Conservation (phyloP, 208 protist genomes). For the Wallacemonas sp. region DNA sequence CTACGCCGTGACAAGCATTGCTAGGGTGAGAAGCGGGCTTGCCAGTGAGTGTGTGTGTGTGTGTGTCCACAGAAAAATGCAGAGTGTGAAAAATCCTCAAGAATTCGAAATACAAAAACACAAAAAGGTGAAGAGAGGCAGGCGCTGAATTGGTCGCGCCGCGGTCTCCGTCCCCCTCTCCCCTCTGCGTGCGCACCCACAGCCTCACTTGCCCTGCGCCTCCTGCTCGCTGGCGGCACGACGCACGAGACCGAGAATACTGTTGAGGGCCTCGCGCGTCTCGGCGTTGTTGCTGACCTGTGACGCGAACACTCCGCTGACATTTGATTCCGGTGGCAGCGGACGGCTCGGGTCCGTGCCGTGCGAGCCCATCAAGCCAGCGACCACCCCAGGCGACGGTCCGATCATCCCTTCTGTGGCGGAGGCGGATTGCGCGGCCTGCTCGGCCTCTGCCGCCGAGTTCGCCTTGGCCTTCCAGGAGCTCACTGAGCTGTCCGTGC, state of each 20-base stretch:
- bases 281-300: slow-evolving; percentile 29
- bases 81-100: too few species aligned
- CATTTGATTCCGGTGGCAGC: slow-evolving; percentile 26
- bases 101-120: neutral
- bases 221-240: neutral
- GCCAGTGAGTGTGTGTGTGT: too few species aligned
- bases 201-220: slow-evolving; percentile 1
- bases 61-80: too few species aligned
- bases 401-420: too few species aligned
- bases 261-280: slow-evolving; percentile 25
- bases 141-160: too few species aligned
- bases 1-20: too few species aligned
- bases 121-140: neutral
- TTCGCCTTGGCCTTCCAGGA: neutral
- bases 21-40: too few species aligned
- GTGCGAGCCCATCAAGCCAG: neutral
- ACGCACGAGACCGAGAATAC: slow-evolving; percentile 23
- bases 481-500: slow-evolving; percentile 15
- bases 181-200: neutral
- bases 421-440: neutral
- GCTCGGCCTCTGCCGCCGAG: neutral
- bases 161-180: neutral
- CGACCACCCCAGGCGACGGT: too few species aligned
- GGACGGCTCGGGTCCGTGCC: slow-evolving; percentile 10
- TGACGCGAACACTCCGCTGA: slow-evolving; percentile 21